These are phyloP conservation scores for Aspergillus sp. DNA, from an alignment of 2,329 filamentous ascomycete genomes.

Conservation along the genomic window DNA sequence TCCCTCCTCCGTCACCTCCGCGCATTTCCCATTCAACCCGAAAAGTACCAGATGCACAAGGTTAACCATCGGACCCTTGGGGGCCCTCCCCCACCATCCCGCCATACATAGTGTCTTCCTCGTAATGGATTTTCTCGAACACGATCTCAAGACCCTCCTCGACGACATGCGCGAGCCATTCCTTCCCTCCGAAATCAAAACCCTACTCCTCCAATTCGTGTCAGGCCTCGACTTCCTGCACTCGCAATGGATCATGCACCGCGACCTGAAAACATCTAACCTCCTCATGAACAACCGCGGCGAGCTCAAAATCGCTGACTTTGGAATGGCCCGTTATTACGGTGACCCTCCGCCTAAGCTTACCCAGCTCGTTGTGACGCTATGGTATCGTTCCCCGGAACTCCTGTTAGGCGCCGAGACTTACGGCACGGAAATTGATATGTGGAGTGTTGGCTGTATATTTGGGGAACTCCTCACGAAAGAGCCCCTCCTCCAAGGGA, in stretches of 20 bases:
- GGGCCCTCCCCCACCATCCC: conserved; percentile 11
- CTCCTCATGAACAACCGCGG: conserved; percentile 94
- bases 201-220: conserved; percentile 77
- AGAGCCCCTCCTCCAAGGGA: conserved; percentile 79
- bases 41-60: conserved; percentile 37
- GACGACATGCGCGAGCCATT: conserved; percentile 95
- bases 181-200: conserved; percentile 88
- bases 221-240: conserved; percentile 84
- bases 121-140: conserved; percentile 96
- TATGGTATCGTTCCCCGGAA: conserved; percentile 95
- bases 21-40: conserved; percentile 20
- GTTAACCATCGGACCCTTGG: conserved; percentile 31
- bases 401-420: conserved; percentile 75
- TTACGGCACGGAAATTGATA: conserved; percentile 78
- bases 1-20: neutral
- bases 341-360: conserved; percentile 75
- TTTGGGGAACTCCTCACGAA: conserved; percentile 87
- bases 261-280: conserved; percentile 91
- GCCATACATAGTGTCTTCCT: conserved; percentile 68
- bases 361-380: conserved; percentile 89
- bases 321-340: conserved; percentile 93
- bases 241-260: conserved; percentile 84
- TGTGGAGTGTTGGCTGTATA: conserved; percentile 96
- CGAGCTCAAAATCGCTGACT: conserved; percentile 93
- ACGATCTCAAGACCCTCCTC: conserved; percentile 90